Conservation (phyloP, 805 yeast species). For the Komagataella kurtzmanii region DNA sequence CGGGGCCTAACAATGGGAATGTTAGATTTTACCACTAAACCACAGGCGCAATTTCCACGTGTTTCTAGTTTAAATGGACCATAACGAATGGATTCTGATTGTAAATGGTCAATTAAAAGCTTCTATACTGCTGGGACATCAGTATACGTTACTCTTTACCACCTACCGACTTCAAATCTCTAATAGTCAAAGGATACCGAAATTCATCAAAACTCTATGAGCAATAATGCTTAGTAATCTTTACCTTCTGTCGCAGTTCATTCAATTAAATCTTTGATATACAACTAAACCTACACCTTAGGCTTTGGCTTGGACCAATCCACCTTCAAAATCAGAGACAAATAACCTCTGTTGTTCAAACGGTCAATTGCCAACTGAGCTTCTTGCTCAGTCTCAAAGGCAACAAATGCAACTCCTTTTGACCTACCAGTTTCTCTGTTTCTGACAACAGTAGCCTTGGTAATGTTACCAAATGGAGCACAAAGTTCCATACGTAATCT, state of each 20-base stretch:
- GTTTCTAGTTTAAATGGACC: not conserved
- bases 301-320: conserved; percentile 41
- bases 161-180: too few species aligned
- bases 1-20: conserved; percentile 15
- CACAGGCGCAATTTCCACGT: conserved; percentile 1
- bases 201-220: not conserved
- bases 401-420: conserved; percentile 91
- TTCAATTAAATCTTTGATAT: not conserved
- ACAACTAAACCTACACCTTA: not conserved
- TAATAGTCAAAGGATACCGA: too few species aligned
- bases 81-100: too few species aligned
- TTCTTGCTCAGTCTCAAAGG: conserved; percentile 48
- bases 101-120: too few species aligned
- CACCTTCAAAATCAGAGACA: conserved; percentile 65
- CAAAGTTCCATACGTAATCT: conserved; percentile 63
- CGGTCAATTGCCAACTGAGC: conserved; percentile 70
- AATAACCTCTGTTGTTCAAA: conserved; percentile 86
- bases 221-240: not conserved
- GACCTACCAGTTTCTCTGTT: conserved; percentile 90
- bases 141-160: too few species aligned
- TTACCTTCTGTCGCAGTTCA: not conserved
- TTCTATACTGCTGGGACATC: too few species aligned
- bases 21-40: conserved; percentile 14
- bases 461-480: conserved; percentile 49
- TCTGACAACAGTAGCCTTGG: conserved; percentile 74